A percentile compares a stretch with the other conserved stretches of the same genome.
These are phyloP conservation scores for Phlyctochytrium planicorne DNA, from an alignment of 192 early-diverging fungal species.

Conservation along the genomic window DNA sequence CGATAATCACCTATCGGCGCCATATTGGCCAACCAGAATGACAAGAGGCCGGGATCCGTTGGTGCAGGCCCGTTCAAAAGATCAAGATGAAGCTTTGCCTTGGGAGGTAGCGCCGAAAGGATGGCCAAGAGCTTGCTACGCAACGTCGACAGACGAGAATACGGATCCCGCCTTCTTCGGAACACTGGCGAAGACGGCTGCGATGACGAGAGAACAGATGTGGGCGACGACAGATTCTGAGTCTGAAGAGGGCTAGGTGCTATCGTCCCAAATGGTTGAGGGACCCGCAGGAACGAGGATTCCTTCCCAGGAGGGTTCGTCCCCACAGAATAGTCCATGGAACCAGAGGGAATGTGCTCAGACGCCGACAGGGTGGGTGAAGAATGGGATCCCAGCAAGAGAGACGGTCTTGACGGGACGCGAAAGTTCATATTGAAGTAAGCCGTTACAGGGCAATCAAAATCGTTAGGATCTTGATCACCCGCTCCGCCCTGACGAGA, in stretches of 20 bases:
- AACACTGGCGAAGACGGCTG: no score
- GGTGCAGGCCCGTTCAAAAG: slow-evolving; percentile 16
- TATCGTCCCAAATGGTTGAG: no score
- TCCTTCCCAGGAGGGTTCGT: no score
- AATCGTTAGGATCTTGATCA: no score
- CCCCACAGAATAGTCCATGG: no score
- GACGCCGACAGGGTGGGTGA: not conserved
- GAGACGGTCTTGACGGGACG: not conserved
- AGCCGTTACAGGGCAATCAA: not conserved
- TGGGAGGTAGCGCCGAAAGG: slow-evolving; percentile 49
- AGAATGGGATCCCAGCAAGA: no score
- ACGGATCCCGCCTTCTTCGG: slow-evolving; percentile 1
- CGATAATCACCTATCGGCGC: slow-evolving; percentile 13
- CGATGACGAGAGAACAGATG: no score
- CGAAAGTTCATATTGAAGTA: not conserved
- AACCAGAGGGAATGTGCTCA: not conserved
- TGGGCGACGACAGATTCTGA: no score
- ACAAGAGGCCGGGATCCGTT: slow-evolving; percentile 14
- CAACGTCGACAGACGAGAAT: not conserved
- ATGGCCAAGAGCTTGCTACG: not conserved
- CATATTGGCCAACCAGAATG: slow-evolving; percentile 45
- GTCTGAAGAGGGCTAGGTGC: no score
- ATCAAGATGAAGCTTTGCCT: slow-evolving; percentile 52
- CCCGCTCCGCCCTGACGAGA: no score
- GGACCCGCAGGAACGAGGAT: no score